Conservation (phyloP, 805 yeast species). For the Pichia nakasei region DNA sequence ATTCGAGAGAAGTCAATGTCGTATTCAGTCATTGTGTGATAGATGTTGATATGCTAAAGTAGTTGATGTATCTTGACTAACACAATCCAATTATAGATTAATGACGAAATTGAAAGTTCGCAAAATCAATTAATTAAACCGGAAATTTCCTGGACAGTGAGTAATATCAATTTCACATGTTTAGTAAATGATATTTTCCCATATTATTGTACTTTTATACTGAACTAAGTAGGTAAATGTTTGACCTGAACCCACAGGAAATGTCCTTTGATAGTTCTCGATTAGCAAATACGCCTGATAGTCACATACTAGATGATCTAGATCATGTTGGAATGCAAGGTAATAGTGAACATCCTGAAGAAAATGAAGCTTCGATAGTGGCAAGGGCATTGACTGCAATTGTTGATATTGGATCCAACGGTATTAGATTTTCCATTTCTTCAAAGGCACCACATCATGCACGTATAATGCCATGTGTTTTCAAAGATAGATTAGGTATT, state of each 20-base stretch:
- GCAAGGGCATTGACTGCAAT: slow-evolving; percentile 54
- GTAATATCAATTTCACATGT: too few relatives aligned
- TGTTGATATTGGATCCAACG: slow-evolving; percentile 73
- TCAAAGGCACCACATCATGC: slow-evolving; percentile 63
- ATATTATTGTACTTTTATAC: too few relatives aligned
- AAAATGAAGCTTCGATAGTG: slow-evolving; percentile 37
- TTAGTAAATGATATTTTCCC: too few relatives aligned
- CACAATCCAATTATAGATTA: too few relatives aligned
- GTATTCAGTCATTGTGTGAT: background rate
- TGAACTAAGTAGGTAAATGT: too few relatives aligned
- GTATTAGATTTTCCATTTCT: slow-evolving; percentile 63
- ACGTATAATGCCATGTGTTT: slow-evolving; percentile 68
- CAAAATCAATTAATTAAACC: too few relatives aligned
- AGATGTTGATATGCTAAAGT: too few relatives aligned
- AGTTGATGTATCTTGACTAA: too few relatives aligned
- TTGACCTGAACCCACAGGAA: background rate
- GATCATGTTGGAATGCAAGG: slow-evolving; percentile 7
- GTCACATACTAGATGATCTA: slow-evolving; percentile 21
- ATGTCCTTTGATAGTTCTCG: slow-evolving; percentile 26
- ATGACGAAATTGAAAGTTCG: too few relatives aligned
- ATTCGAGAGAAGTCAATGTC: background rate
- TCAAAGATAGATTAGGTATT: slow-evolving; percentile 64
- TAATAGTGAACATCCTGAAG: slow-evolving; percentile 16
- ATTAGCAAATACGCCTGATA: slow-evolving; percentile 22
- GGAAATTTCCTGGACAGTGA: too few relatives aligned